Evolutionary conservation across 805 yeast species (phyloP).

Genomic region (Lachancea dasiensis): DNA sequence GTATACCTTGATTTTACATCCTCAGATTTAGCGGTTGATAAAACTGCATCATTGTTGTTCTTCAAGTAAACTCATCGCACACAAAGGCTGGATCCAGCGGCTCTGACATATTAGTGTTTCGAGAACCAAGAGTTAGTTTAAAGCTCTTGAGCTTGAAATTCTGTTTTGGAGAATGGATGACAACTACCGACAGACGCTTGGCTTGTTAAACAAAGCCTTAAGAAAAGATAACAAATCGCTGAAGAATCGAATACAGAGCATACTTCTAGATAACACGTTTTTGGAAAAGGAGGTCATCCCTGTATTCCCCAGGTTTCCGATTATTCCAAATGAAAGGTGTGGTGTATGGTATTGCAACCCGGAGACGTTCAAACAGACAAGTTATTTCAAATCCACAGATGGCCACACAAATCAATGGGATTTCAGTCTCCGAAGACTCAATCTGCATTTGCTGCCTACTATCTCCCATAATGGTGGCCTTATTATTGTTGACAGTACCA

Average conservation of each 20-base stretch:
- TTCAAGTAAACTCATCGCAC: no score
- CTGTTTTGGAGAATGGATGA: no score
- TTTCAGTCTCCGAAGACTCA: conserved; percentile 66
- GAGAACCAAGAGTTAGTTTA: no score
- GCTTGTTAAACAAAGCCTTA: conserved; percentile 35
- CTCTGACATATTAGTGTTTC: no score
- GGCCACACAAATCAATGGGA: conserved; percentile 83
- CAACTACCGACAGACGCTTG: neutral
- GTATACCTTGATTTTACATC: no score
- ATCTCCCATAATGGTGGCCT: conserved; percentile 42
- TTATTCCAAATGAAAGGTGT: conserved; percentile 76
- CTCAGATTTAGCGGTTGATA: no score
- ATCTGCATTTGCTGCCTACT: conserved; percentile 59
- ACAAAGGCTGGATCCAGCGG: no score
- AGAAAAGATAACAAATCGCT: conserved; percentile 46
- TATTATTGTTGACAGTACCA: conserved; percentile 73
- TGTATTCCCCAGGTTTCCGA: conserved; percentile 39
- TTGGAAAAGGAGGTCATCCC: conserved; percentile 32
- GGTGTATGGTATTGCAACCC: conserved; percentile 79
- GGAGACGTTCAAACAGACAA: conserved; percentile 35
- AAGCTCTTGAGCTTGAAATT: no score
- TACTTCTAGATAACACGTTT: conserved; percentile 53
- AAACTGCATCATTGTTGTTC: no score
- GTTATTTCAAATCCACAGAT: conserved; percentile 86
- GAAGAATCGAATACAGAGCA: conserved; percentile 65